Evolutionary conservation across 2,329 filamentous ascomycete species (phyloP), one percentile per base, ranked within the genome.

Genomic region (Aureobasidium mangrovei): DNA sequence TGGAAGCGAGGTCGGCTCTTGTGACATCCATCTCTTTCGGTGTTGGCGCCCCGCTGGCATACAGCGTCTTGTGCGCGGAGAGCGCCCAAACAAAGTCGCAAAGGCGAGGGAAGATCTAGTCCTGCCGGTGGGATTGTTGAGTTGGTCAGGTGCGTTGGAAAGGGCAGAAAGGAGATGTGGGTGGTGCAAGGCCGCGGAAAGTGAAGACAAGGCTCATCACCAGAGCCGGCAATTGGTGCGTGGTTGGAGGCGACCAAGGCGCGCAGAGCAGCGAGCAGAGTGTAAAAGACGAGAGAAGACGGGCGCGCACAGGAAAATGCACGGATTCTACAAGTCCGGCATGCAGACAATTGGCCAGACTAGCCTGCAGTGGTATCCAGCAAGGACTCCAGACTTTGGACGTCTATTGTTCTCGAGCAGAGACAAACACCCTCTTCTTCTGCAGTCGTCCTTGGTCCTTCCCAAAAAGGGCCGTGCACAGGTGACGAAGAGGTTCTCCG

Each of bases 311-410:
- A 31, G 31, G 41, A 27, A 4, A 42, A 35, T 41, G 26, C 44
- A 49, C 46, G 8, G 36, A 31, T 33, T 51, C 47, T 51, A 51
- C 47, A 42, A 18, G 27, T 7, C 9, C 47, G 47, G 38, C 47
- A 51, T 51, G 29, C 27, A 51, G 12, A 51, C 38, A 29, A 42
- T 18, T 9, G 36, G 32, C 46, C 18, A 18, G 46, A 40, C 46
- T 39, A 8, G 24, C 27, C 39, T 42, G 18, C 18, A 18, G 18
- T 18, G 18, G 18, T 18, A 51, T 51, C 38, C 46, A 35, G 32
- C 10, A 10, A 35, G 10, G 32, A 35, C 32, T 35, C 32, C 6
- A 35, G 32, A 35, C 10, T 18, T 18, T 18, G 18, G 18, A 18
- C 18, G 18, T 18, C 18, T 33, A 49, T 49, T 49, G 36, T 46